These are phyloP conservation scores for Closterium sp. DNA, from an alignment of 139 green algal genomes.

Conservation along the genomic window DNA sequence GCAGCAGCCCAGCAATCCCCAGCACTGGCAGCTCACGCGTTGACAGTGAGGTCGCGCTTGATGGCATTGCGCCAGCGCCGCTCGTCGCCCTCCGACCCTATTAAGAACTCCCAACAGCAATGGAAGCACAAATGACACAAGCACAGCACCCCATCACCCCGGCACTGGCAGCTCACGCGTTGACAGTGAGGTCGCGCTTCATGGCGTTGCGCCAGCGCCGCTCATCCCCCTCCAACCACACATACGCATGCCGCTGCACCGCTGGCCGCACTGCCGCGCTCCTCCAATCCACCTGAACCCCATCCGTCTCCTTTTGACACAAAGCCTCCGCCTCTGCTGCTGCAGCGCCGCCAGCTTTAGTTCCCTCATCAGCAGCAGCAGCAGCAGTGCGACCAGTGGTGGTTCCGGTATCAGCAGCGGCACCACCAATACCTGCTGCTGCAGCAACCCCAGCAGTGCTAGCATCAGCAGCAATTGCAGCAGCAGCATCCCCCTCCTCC, in stretches of 20 bases:
- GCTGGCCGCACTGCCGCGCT: background rate
- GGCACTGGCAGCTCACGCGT: constrained; percentile 5
- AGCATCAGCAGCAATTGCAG: background rate
- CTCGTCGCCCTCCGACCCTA: too few relatives aligned
- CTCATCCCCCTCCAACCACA: constrained; percentile 4
- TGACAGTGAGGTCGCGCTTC: constrained; percentile 53
- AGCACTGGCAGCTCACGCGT: too few relatives aligned
- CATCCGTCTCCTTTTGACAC: too few relatives aligned
- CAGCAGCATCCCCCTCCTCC: background rate
- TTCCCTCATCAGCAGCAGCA: background rate
- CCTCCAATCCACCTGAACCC: background rate
- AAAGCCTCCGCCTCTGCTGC: background rate
- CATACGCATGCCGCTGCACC: background rate
- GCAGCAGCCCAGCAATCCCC: too few relatives aligned
- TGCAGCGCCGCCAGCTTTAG: background rate
- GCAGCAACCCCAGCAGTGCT: background rate
- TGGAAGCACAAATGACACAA: too few relatives aligned
- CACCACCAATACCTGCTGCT: too few relatives aligned
- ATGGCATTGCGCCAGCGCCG: too few relatives aligned
- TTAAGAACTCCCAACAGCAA: too few relatives aligned
- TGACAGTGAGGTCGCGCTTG: too few relatives aligned
- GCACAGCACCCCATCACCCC: background rate
- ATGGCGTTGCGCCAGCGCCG: constrained; percentile 24
- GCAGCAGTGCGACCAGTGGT: background rate
- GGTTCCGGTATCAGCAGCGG: background rate